Base-by-base conservation (phyloP, 2,329 filamentous ascomycete species). In the Aspergillus pseudonomiae region DNA sequence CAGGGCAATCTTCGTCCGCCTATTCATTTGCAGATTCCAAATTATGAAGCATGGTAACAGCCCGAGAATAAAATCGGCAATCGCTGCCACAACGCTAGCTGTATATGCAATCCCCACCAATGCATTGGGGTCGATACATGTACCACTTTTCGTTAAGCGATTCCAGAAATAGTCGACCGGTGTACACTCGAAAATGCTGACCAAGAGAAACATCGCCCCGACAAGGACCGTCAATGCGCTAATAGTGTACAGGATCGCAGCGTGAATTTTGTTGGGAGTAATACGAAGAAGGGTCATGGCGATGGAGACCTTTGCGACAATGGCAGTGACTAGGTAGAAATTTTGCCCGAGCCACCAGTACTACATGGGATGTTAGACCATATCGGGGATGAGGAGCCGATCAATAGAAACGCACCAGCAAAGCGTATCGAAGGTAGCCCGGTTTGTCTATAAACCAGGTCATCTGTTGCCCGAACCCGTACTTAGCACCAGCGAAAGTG, bases 81-180 rank as follows among this genome's bases (percentile, higher is more conserved):
- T 26, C 32, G 52, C 52, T 11, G 52, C 52, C n/a, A 55, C 34
- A 21, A 39, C 21, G 32, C 52, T 55, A n/a, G 32, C 52, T n/a
- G 26, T 16, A 11, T 55, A 55, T 26, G 52, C 52, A 6, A 55
- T 39, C 36, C 52, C 52, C 16, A 39, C 34, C 30, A 55, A 30
- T 1, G 52, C 52, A 39, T 36, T 55, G n/a, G 52, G 52, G 6
- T 39, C 32, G 12, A 55, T 6, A n/a, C 52, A 55, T 55, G 39
- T 55, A 11, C 52, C 52, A 19, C 16, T 55, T 32, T 55, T 55
- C 6, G 52, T 41, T 21, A 24, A 24, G 14, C 52, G 52, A 34
- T 55, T 55, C 52, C 52, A 55, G 52, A 55, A 55, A 39, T 39
- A 55, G 32, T 55, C 52, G 52, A 55, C 52, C 9, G 52, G 52